Evolutionary conservation across 1,284 basidiomycete species (phyloP).

Genomic region (Athelia psychrophila): DNA sequence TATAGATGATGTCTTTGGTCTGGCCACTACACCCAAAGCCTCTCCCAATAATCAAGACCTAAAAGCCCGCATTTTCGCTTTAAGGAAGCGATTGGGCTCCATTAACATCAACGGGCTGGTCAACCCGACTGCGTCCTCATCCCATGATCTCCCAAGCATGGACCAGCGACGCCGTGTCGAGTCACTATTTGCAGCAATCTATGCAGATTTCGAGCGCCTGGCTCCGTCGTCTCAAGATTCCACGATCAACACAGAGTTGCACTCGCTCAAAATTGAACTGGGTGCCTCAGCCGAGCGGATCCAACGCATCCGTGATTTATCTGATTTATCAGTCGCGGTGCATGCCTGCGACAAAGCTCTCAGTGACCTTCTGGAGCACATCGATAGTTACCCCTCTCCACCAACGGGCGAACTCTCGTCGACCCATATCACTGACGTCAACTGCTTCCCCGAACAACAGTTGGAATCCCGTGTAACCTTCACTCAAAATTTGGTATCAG

Average conservation of each 20-base stretch:
- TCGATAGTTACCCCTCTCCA: conserved; percentile 69
- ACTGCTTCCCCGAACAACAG: conserved; percentile 59
- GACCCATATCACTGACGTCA: conserved; percentile 38
- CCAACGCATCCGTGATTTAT: conserved; percentile 49
- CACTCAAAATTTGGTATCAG: conserved; percentile 48
- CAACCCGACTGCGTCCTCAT: conserved; percentile 29
- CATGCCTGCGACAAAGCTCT: conserved; percentile 66
- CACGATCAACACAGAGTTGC: conserved; percentile 51
- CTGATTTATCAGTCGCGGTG: conserved; percentile 45
- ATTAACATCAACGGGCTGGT: conserved; percentile 55
- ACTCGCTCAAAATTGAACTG: conserved; percentile 58
- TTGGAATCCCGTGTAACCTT: conserved; percentile 59
- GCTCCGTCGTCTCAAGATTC: conserved; percentile 39
- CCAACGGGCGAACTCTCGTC: conserved; percentile 54
- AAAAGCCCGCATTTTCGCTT: conserved; percentile 27
- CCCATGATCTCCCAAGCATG: conserved; percentile 48
- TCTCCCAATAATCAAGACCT: conserved; percentile 34
- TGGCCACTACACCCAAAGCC: conserved; percentile 20
- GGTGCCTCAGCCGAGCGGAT: conserved; percentile 48
- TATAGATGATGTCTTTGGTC: conserved; percentile 48
- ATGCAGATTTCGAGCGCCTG: conserved; percentile 42
- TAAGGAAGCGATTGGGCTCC: conserved; percentile 59
- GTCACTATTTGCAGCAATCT: conserved; percentile 43
- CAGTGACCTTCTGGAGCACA: conserved; percentile 78
- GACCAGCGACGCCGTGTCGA: conserved; percentile 44